These are phyloP conservation scores for Trypanosoma lewisi DNA, from an alignment of 208 protist species.

Conservation along the genomic window DNA sequence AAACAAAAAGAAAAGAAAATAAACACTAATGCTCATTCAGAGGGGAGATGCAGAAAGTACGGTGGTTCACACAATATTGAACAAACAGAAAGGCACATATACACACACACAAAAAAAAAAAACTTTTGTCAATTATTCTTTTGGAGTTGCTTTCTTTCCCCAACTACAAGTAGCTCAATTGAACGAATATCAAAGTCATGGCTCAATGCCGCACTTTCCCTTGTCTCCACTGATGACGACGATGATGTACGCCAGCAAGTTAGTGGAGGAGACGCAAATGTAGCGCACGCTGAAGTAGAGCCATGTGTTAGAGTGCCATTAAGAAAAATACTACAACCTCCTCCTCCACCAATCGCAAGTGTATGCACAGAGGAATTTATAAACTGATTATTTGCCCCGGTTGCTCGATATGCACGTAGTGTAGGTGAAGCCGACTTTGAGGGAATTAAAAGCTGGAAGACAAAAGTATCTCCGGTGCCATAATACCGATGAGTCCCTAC, in stretches of 20 bases:
- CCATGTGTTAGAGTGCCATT: slow-evolving; percentile 45
- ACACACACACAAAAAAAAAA: slow-evolving; percentile 14
- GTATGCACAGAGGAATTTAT: slow-evolving; percentile 54
- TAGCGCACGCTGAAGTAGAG: slow-evolving; percentile 54
- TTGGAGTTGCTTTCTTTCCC: neutral
- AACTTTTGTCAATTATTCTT: too few species aligned
- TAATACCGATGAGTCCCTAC: slow-evolving; percentile 60
- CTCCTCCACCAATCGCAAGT: slow-evolving; percentile 71
- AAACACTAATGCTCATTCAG: too few species aligned
- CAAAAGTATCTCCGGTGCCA: slow-evolving; percentile 64
- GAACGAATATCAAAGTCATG: slow-evolving; percentile 43
- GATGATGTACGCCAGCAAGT: slow-evolving; percentile 37
- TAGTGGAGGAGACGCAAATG: slow-evolving; percentile 66
- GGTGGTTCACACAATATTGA: too few species aligned
- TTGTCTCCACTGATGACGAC: neutral
- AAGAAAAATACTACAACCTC: slow-evolving; percentile 61
- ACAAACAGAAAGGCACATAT: too few species aligned
- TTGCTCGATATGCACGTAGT: slow-evolving; percentile 45
- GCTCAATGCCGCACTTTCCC: neutral
- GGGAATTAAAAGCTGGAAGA: slow-evolving; percentile 66
- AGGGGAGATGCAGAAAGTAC: too few species aligned
- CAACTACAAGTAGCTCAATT: slow-evolving; percentile 61
- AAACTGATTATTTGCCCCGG: slow-evolving; percentile 54
- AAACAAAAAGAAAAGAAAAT: slow-evolving; percentile 16
- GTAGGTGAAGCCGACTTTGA: slow-evolving; percentile 24